Evolutionary conservation across 108 stramenopile species (phyloP).

Genomic region (Cyclotella kingstonii): DNA sequence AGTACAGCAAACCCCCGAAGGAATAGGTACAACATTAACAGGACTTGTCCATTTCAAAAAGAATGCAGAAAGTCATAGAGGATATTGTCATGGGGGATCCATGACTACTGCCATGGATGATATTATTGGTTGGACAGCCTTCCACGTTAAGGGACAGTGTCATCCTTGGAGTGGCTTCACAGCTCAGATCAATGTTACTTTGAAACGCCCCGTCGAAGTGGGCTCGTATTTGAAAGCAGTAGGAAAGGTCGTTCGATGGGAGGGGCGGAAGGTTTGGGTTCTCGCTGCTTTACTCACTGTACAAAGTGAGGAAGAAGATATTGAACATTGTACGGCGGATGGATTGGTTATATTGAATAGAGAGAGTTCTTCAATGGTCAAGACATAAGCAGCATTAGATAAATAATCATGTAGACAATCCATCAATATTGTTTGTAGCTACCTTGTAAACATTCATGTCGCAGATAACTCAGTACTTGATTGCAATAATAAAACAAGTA

Average conservation of each 20-base stretch:
- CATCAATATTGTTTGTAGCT: no score
- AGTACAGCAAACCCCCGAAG: conserved; percentile 35
- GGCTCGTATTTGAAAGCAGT: conserved; percentile 52
- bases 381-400: no score
- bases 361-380: conserved; percentile 1
- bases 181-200: conserved; percentile 73
- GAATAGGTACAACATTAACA: conserved; percentile 62
- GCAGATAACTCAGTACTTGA: no score
- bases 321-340: conserved; percentile 56
- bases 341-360: conserved; percentile 70
- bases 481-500: no score
- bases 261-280: conserved; percentile 73
- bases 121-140: conserved; percentile 81
- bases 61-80: conserved; percentile 73
- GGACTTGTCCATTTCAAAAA: conserved; percentile 74
- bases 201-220: conserved; percentile 60
- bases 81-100: conserved; percentile 83
- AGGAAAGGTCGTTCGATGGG: conserved; percentile 48
- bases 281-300: conserved; percentile 44
- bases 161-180: conserved; percentile 82
- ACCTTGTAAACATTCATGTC: no score
- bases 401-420: no score
- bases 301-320: conserved; percentile 12
- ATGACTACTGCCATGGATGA: conserved; percentile 84
- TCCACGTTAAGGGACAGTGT: conserved; percentile 63